Evolutionary conservation across 257 asterid genomes (phyloP), one percentile per base, ranked within the genome.

Genomic region (Avicennia marina): DNA sequence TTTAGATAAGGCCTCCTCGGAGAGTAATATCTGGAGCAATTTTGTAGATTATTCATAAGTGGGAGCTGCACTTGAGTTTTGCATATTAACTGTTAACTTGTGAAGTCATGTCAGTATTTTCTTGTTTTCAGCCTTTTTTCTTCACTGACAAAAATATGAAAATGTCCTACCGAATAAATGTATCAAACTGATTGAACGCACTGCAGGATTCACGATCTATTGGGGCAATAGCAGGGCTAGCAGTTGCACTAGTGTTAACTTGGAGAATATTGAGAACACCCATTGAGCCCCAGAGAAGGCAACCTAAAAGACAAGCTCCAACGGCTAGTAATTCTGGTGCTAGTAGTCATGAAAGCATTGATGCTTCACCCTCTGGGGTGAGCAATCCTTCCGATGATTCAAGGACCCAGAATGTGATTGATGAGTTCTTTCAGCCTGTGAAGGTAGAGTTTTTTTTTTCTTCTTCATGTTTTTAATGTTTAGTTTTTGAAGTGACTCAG

Each of bases 151-250:
- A 17, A 47, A 33, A 11, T 36, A 55, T 18, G 25, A 44, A 25
- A 54, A n/a, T n/a, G n/a, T n/a, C n/a, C n/a, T n/a, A n/a, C n/a
- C n/a, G n/a, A n/a, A n/a, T n/a, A n/a, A 49, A 45, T 71, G 33
- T 44, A n/a, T 55, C 29, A 11, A 22, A 19, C 16, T 44, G 29
- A 25, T 31, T 63, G 20, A n/a, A n/a, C n/a, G n/a, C n/a, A n/a
- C n/a, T 54, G 61, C 80, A 90, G 97, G 95, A 90, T 69, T 71
- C 87, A 16, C 75, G 88, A 64, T 82, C 95, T 31, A 69, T 80
- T 61, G 97, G 93, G 58, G 89, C 96, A 66, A 58, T 90, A 54
- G 96, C 96, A 22, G 96, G 89, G 50, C 64, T 89, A 63, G 90
- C 95, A 55, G 71, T 90, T 62, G 88, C 96, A 15, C 48, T 86